Conservation (phyloP, 148 eudicot species). For the Fallopia convolvulus region DNA sequence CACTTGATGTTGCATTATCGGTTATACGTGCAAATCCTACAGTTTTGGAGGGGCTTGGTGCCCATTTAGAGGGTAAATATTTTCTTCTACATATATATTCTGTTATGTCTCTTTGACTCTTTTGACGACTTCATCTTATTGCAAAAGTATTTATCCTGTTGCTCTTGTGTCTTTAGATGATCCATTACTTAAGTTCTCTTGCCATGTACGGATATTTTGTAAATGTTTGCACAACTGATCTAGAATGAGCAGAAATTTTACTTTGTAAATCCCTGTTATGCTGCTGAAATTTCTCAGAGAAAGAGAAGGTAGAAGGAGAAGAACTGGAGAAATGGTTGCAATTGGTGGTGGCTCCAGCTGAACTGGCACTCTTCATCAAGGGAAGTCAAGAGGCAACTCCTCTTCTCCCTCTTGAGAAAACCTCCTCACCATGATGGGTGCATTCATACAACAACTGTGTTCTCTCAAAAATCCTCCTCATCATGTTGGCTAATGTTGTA, state of each 20-base stretch:
- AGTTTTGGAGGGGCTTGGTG: slow-evolving; percentile 93
- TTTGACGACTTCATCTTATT: no score
- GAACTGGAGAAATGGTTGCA: slow-evolving; percentile 82
- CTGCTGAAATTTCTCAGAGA: slow-evolving; percentile 31
- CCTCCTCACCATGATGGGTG: background rate
- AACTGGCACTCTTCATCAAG: slow-evolving; percentile 58
- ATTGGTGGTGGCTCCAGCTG: slow-evolving; percentile 80
- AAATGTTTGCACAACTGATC: background rate
- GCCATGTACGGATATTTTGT: no score
- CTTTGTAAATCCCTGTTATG: background rate
- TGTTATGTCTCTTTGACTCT: background rate
- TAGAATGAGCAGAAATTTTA: background rate
- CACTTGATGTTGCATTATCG: slow-evolving; percentile 74
- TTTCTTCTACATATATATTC: background rate
- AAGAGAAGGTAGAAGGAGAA: slow-evolving; percentile 94
- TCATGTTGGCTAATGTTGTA: background rate
- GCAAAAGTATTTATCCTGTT: no score
- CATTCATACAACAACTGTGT: background rate
- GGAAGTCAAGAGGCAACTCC: slow-evolving; percentile 45
- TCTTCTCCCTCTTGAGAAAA: slow-evolving; percentile 44
- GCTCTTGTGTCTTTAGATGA: background rate
- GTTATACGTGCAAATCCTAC: slow-evolving; percentile 84
- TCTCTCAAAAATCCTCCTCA: slow-evolving; percentile 17
- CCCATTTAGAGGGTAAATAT: slow-evolving; percentile 74
- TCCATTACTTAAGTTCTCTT: background rate